Evolutionary conservation across 2,329 filamentous ascomycete genomes (phyloP).

Genomic region (Aspergillus nomiae): DNA sequence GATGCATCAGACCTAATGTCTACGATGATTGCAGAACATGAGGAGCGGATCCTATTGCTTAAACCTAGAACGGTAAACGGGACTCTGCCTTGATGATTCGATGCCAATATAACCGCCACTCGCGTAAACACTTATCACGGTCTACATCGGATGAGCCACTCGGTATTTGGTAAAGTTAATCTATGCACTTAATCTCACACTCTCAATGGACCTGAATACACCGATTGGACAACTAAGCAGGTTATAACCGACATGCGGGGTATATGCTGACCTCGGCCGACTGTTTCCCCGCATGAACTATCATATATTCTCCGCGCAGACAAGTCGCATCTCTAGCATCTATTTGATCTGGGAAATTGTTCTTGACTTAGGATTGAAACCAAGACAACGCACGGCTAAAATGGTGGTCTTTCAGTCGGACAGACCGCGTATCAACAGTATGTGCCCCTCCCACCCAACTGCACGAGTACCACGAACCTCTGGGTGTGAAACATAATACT

Average conservation of each 20-base stretch:
- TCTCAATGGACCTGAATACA: background rate
- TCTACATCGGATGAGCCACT: background rate
- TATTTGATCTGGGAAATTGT: background rate
- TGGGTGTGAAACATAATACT: background rate
- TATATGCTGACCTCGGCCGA: background rate
- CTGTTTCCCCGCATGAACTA: background rate
- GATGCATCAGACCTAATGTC: rapidly evolving
- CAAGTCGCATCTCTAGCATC: background rate
- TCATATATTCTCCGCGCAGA: background rate
- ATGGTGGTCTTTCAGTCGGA: background rate
- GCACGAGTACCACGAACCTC: background rate
- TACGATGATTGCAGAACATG: background rate
- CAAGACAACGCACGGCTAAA: too few relatives aligned
- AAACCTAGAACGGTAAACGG: too few relatives aligned
- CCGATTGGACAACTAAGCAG: background rate
- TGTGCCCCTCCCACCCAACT: background rate
- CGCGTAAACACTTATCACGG: too few relatives aligned
- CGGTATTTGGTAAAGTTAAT: background rate
- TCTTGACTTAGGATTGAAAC: background rate
- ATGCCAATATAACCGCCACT: too few relatives aligned
- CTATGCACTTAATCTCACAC: background rate
- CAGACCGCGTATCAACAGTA: background rate
- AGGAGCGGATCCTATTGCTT: too few relatives aligned
- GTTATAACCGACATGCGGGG: background rate
- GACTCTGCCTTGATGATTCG: too few relatives aligned